Conservation (phyloP, 352 stramenopile species). For the Thalassiosira hispida region DNA sequence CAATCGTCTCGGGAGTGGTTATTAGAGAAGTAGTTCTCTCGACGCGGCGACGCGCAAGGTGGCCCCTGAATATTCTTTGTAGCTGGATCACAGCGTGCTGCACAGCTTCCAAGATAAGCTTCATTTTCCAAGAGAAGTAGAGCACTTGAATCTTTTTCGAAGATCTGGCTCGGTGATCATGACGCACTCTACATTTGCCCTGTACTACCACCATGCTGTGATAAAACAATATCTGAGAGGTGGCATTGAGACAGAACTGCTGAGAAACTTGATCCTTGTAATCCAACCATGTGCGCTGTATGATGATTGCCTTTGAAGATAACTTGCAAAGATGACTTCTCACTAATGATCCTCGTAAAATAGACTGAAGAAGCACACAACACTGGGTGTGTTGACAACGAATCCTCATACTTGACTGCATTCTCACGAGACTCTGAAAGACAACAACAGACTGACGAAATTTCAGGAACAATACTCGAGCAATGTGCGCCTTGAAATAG, state of each 20-base stretch:
- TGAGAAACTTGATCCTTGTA: not conserved
- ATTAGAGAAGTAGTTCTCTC: not conserved
- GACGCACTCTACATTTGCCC: not conserved
- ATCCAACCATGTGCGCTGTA: slow-evolving; percentile 20
- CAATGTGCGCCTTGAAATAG: not conserved
- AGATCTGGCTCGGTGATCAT: not conserved
- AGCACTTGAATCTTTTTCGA: slow-evolving; percentile 36
- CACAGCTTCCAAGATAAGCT: slow-evolving; percentile 7
- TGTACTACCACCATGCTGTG: not conserved
- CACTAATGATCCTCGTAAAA: not conserved
- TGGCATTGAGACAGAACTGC: not conserved
- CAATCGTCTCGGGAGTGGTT: too few relatives aligned
- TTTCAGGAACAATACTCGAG: not conserved
- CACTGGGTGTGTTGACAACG: not conserved
- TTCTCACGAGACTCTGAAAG: slow-evolving; percentile 16
- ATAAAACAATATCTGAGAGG: not conserved
- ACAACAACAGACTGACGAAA: not conserved
- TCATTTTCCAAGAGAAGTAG: slow-evolving; percentile 41
- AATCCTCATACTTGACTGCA: not conserved
- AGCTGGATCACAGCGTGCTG: slow-evolving; percentile 17
- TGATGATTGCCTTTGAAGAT: slow-evolving; percentile 17
- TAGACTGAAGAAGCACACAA: slow-evolving; percentile 17
- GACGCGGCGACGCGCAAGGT: not conserved
- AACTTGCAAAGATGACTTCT: not conserved
- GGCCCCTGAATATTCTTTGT: slow-evolving; percentile 13